Evolutionary conservation across 495 filamentous ascomycete genomes (phyloP), one percentile per base, ranked within the genome.

Genomic region (Xylaria bambusicola): DNA sequence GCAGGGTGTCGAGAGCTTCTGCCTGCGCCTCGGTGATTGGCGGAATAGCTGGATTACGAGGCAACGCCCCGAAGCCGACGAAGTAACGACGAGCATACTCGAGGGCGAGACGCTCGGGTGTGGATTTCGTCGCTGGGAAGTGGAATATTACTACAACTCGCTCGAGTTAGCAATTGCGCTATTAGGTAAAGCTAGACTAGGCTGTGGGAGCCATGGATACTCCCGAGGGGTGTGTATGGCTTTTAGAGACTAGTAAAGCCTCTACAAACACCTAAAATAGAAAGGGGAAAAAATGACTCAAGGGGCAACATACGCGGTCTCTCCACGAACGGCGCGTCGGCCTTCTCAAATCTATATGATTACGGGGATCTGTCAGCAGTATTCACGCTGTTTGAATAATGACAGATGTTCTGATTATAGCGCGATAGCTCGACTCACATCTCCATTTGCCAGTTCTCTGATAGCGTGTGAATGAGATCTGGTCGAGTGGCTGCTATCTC

Each of bases 1-100:
- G 83, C 36, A 90, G 52, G 0, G 82, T 77, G 62, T 88, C 86
- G 5, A 90, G 74, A 2, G 86, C 87, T 62, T 90, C 87, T 6
- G 84, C 84, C 64, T 90, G 86, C 0, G 80, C 84, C 67, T 87
- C 82, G 0, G 79, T 83, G 12, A 88, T 85, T 0, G 83, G 77
- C 2, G 86, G 84, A 35, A 88, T 83, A 31, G 72, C 52, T 6
- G 72, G 35, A 0, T 75, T 81, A 8, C 83, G 73, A 8, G 81
- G 82, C 8, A 81, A 74, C 13, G 75, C 73, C 51, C 74, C 72
- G 65, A 79, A 85, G 0, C 85, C 84, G 3, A 83, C 84, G 60
- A 88, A 84, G 38, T 73, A 8, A 13, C 36, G 36, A 3, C 36
- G 6, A 15, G 36, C 52, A 61, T 84, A 88, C 38, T 83, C 79